Evolutionary conservation across 202 grass and related monocot species (phyloP), one percentile per base, ranked within the genome.

Genomic region (Miscanthus sacchariflorus): DNA sequence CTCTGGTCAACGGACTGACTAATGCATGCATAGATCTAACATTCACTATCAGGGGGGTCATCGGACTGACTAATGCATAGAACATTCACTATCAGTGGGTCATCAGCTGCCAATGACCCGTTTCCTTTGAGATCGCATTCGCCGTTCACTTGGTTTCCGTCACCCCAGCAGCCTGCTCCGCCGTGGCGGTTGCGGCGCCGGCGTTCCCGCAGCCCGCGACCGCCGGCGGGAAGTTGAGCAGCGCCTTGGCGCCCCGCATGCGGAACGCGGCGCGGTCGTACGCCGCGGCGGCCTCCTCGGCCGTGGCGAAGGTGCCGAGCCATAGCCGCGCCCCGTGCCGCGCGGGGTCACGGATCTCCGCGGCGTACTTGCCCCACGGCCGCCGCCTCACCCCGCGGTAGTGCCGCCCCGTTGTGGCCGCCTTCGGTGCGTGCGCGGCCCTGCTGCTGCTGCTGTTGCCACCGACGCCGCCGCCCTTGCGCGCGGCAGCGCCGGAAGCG

Each of bases 351-450:
- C 96, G 91, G 78, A 99, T 99, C 94, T 99, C 96, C 71, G 96
- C 94, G n/a, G 94, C 96, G 76, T 90, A 96, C 86, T 99, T 99
- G 0, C 96, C 96, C 96, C 96, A 98, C 38, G 96, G 95, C 81
- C 95, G 81, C 77, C 92, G 69, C 87, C 95, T 87, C 81, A 97
- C 95, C 21, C 95, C 92, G 38, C 95, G 87, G 69, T 93, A 97
- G 88, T 82, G 92, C 42, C 81, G 77, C 76, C 83, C 88, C 74
- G 83, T 42, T 2, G 39, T 68, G 71, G 72, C 73, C 54, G 44
- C 83, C 39, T 78, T 75, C 56, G 40, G 67, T 8, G 84, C 79
- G 52, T 66, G 21, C 43, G 89, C 18, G 8, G 39, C 33, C 45
- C 65, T 90, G 24, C 69, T 63, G 79, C 18, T 90, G 24, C 59